phyloP scores from a whole-genome alignment of 805 yeast species.

The Wickerhamiella sorbophila region DNA sequence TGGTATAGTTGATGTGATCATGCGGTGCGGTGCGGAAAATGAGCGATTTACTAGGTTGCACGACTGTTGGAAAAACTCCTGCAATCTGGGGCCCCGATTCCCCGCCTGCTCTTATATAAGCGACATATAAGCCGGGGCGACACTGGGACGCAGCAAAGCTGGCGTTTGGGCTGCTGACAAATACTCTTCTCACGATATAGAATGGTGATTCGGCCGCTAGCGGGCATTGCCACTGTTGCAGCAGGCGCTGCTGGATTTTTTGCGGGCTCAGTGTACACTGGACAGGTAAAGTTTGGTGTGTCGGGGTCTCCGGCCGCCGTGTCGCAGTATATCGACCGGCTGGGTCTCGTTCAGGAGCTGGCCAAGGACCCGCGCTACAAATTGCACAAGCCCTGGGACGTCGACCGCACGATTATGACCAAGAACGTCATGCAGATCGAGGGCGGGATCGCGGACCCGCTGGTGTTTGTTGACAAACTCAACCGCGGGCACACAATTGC shows the following conservation, averaged over 20 bases:
- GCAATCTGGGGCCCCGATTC: no score
- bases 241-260: constrained; percentile 1
- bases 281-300: background rate
- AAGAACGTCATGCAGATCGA: constrained; percentile 11
- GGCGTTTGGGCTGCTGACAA: no score
- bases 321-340: constrained; percentile 26
- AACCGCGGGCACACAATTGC: constrained; percentile 45
- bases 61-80: no score
- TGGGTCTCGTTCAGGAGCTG: constrained; percentile 40
- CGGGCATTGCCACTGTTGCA: no score
- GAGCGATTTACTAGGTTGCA: no score
- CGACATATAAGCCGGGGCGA: no score
- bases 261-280: constrained; percentile 2
- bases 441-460: constrained; percentile 68
- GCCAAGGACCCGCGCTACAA: constrained; percentile 27
- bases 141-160: no score
- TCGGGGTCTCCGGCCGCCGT: constrained; percentile 19
- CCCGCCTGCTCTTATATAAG: no score
- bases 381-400: constrained; percentile 31
- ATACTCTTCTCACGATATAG: no score
- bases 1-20: no score
- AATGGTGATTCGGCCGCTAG: no score
- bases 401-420: constrained; percentile 25
- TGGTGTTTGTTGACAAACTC: constrained; percentile 49
- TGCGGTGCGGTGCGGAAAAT: no score